phyloP scores from a whole-genome alignment of 1,284 basidiomycete genomes.

The Ustilago vetiveriae region DNA sequence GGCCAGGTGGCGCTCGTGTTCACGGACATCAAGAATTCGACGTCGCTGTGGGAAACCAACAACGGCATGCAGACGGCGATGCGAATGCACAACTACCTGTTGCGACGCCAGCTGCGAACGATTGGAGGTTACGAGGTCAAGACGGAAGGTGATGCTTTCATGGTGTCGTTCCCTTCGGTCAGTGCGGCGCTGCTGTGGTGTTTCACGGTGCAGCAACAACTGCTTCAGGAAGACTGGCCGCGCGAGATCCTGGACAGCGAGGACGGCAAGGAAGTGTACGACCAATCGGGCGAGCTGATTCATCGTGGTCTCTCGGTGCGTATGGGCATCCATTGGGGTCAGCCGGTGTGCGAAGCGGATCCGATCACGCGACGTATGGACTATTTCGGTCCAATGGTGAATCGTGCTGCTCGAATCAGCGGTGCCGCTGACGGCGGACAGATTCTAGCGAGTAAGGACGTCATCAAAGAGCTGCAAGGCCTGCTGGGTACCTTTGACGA shows the following conservation, averaged over 20 bases:
- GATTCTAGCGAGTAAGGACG: constrained; percentile 90
- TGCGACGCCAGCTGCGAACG: constrained; percentile 85
- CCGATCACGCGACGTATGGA: constrained; percentile 97
- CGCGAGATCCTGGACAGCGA: constrained; percentile 90
- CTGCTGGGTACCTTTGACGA: constrained; percentile 54
- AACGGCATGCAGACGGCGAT: constrained; percentile 95
- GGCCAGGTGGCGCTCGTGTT: constrained; percentile 95
- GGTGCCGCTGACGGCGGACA: constrained; percentile 89
- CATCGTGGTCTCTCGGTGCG: constrained; percentile 91
- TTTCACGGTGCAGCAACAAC: constrained; percentile 84
- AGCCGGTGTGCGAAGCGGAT: constrained; percentile 90
- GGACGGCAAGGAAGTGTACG: constrained; percentile 85
- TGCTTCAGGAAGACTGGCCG: constrained; percentile 91
- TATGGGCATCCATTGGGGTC: constrained; percentile 97
- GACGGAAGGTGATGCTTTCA: constrained; percentile 98
- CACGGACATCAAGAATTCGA: constrained; percentile 98
- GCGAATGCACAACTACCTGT: constrained; percentile 86
- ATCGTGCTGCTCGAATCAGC: constrained; percentile 81
- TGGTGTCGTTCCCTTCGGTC: constrained; percentile 93
- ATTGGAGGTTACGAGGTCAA: constrained; percentile 99
- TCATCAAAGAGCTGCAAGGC: constrained; percentile 68
- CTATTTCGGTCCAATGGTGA: constrained; percentile 68
- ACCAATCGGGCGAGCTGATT: constrained; percentile 77
- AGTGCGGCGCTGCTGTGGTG: constrained; percentile 90
- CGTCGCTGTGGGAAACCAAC: constrained; percentile 95